Base-by-base conservation (phyloP, 129 eudicot species). In the Kitagawia praeruptora region DNA sequence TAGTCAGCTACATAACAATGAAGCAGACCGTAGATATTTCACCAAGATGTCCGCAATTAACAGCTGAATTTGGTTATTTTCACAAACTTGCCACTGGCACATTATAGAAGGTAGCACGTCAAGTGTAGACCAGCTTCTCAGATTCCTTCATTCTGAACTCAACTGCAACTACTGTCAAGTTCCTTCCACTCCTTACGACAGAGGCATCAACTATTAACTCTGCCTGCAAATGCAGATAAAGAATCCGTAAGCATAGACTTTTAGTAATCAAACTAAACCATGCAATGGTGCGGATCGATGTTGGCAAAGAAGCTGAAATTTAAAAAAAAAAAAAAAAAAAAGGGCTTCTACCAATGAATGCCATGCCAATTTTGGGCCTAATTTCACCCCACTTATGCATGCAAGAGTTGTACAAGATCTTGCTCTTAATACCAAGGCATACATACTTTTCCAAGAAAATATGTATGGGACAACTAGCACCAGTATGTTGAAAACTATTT, bases 171-270 rank as follows among this genome's bases (percentile, higher is more conserved):
- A 90, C 87, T 14, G 98, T 85, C 81, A 94, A 78, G 85, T 87
- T 94, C 87, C 93, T 94, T 70, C 98, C 98, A 54, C 91, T 94
- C 79, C 91, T 84, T 77, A 88, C 86, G 28, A 94, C 87, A 27
- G 89, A 81, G 23, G 89, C 98, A 80, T 91, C 96, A 54, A 90
- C 85, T 1, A 82, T 75, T 74, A 91, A 80, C 78, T 88, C 88
- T n/a, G 89, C 77, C 97, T 94, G 93, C 56, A 19, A 51, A 83
- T 46, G 23, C 4, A 78, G 15, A 75, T 75, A 46, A 45, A 40
- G 8, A n/a, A 42, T 46, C 8, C 0, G n/a, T 45, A 45, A 45
- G 10, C 14, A 75, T 28, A 46, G 42, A 46, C 37, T 25, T 11
- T 27, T 14, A 75, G 41, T 75, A 27, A 25, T 8, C 51, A 75